These are phyloP conservation scores for Centella asiatica DNA, from an alignment of 129 eudicot genomes.

Conservation along the genomic window DNA sequence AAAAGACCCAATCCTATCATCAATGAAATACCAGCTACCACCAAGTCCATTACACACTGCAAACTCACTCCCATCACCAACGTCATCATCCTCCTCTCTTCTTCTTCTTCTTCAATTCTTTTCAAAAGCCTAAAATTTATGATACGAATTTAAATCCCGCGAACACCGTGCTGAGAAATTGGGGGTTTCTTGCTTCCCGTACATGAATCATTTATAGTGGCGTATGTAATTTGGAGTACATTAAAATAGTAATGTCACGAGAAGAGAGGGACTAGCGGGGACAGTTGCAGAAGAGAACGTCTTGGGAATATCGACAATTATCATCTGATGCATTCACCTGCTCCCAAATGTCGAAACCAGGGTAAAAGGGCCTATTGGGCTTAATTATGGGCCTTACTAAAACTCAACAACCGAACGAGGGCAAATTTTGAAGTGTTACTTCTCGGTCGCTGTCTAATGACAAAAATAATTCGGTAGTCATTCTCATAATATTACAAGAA, in stretches of 20 bases:
- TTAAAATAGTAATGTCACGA: no score
- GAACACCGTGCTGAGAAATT: no score
- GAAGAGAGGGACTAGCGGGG: neutral
- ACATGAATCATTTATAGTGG: neutral
- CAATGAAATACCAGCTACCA: constrained; percentile 62
- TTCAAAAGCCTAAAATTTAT: neutral
- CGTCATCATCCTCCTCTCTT: constrained; percentile 18
- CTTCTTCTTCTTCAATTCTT: neutral
- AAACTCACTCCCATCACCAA: constrained; percentile 50
- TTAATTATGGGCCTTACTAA: neutral
- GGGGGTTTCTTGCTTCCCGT: neutral
- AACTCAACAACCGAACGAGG: no score
- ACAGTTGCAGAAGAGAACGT: constrained; percentile 2
- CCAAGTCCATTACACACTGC: constrained; percentile 56
- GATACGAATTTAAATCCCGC: neutral
- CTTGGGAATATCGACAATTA: constrained; percentile 19
- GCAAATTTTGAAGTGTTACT: no score
- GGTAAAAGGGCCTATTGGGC: neutral
- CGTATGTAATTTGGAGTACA: no score
- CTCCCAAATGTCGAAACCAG: neutral
- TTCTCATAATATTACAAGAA: no score
- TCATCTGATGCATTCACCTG: constrained; percentile 8
- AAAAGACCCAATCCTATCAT: constrained; percentile 72
- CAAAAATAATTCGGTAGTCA: no score
- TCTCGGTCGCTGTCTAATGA: no score